These are phyloP conservation scores for Verticillium nonalfalfae DNA, from an alignment of 2,329 filamentous ascomycete species.

Conservation along the genomic window DNA sequence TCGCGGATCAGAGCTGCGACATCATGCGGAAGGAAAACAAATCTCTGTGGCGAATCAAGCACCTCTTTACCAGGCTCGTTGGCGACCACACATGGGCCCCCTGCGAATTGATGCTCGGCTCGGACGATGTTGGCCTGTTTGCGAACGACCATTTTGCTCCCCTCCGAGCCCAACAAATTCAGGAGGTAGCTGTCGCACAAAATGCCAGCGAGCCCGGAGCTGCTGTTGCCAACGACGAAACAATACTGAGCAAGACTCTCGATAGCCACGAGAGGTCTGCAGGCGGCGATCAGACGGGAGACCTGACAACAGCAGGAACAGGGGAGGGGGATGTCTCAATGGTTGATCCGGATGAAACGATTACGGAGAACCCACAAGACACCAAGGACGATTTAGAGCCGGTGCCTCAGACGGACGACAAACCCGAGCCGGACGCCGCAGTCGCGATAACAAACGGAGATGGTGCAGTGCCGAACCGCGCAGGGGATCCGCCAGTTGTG, in stretches of 20 bases:
- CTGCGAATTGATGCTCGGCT: constrained; percentile 50
- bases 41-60: constrained; percentile 68
- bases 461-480: not conserved
- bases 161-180: not conserved
- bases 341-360: constrained; percentile 8
- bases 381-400: not conserved
- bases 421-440: not conserved
- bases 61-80: constrained; percentile 64
- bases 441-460: not conserved
- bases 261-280: constrained; percentile 8
- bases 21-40: constrained; percentile 71
- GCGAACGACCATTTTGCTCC: constrained; percentile 37
- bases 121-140: constrained; percentile 50
- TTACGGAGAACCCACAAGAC: constrained; percentile 1
- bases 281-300: not conserved
- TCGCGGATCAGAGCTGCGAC: constrained; percentile 61
- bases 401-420: constrained; percentile 13
- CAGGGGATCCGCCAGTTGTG: not conserved
- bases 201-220: not conserved
- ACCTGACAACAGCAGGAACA: not conserved
- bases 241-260: constrained; percentile 4
- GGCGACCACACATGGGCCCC: constrained; percentile 68
- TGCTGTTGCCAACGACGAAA: constrained; percentile 5
- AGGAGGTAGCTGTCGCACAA: not conserved
- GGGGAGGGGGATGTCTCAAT: constrained; percentile 15